Percentiles rank a stretch among this genome's conserved stretches.
phyloP scores from a whole-genome alignment of 2,329 filamentous ascomycete species.

The Cyclaneusma minus region DNA sequence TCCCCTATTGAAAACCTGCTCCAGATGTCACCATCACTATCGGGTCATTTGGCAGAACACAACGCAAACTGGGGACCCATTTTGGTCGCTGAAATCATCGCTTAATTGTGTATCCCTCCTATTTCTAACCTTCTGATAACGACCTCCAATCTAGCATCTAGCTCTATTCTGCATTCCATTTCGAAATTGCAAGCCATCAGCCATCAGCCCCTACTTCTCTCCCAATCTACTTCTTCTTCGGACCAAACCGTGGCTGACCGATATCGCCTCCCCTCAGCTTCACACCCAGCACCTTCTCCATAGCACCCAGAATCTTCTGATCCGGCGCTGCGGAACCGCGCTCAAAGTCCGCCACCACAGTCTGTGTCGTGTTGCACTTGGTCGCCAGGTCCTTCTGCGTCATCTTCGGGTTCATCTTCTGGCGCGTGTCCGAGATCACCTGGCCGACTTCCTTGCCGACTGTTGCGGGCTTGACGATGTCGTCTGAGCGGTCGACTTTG shows the following conservation, averaged over 20 bases:
- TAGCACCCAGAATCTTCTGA: slow-evolving; percentile 62
- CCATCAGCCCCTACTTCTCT: too few species aligned
- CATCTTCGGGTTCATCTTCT: slow-evolving; percentile 82
- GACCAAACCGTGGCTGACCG: slow-evolving; percentile 63
- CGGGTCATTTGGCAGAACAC: too few species aligned
- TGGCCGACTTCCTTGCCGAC: slow-evolving; percentile 68
- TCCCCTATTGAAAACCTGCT: too few species aligned
- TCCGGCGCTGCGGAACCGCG: slow-evolving; percentile 62
- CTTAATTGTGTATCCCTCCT: too few species aligned
- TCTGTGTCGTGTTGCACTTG: slow-evolving; percentile 75
- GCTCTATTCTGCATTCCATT: too few species aligned
- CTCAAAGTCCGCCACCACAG: slow-evolving; percentile 75
- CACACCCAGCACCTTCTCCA: slow-evolving; percentile 78
- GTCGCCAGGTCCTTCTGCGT: slow-evolving; percentile 80
- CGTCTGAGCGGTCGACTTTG: slow-evolving; percentile 93
- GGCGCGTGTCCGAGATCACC: slow-evolving; percentile 66
- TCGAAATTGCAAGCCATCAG: too few species aligned
- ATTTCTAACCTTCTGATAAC: too few species aligned
- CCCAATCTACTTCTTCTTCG: slow-evolving; percentile 55
- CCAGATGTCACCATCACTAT: too few species aligned
- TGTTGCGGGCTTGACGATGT: slow-evolving; percentile 94
- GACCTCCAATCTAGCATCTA: too few species aligned
- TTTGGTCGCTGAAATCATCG: too few species aligned
- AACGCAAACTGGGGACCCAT: too few species aligned
- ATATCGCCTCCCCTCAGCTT: slow-evolving; percentile 78